Evolutionary conservation across 2,329 filamentous ascomycete species (phyloP).

Genomic region (Acephala macrosclerotiorum): DNA sequence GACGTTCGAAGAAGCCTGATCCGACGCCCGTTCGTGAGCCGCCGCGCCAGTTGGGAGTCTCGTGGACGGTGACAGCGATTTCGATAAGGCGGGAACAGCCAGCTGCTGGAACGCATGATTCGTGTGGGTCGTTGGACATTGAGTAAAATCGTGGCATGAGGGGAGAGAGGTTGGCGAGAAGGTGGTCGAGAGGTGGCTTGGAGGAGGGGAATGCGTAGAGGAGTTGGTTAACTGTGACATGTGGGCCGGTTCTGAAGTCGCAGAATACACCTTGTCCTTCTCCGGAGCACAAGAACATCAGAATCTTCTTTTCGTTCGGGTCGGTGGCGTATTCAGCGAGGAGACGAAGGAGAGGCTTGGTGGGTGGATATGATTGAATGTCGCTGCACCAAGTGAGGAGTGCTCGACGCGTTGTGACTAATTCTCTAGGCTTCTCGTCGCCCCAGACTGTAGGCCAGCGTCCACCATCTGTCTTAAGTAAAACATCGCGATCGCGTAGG

Average conservation of each 20-base stretch:
- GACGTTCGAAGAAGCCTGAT: slow-evolving; percentile 90
- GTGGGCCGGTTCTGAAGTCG: slow-evolving; percentile 88
- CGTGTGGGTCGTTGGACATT: slow-evolving; percentile 92
- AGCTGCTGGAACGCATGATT: slow-evolving; percentile 49
- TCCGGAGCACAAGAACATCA: slow-evolving; percentile 84
- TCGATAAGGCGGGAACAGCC: slow-evolving; percentile 82
- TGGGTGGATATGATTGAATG: slow-evolving; percentile 90
- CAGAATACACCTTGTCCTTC: slow-evolving; percentile 94
- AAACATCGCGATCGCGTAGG: slow-evolving; percentile 82
- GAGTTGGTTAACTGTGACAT: slow-evolving; percentile 85
- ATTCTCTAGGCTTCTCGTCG: slow-evolving; percentile 81
- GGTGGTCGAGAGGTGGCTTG: slow-evolving; percentile 82
- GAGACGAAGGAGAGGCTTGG: slow-evolving; percentile 83
- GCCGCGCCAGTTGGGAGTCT: slow-evolving; percentile 79
- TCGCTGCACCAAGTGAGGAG: slow-evolving; percentile 97
- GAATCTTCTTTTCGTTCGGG: slow-evolving; percentile 85
- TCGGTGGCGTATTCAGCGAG: slow-evolving; percentile 85
- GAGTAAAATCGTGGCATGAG: slow-evolving; percentile 99
- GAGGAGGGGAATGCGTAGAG: slow-evolving; percentile 91
- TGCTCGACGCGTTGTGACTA: slow-evolving; percentile 90
- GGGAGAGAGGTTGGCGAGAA: slow-evolving; percentile 82
- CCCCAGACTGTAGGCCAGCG: slow-evolving; percentile 99
- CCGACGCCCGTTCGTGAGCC: slow-evolving; percentile 83
- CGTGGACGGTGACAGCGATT: slow-evolving; percentile 96
- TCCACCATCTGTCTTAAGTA: slow-evolving; percentile 79